Conservation (phyloP, 2,329 filamentous ascomycete genomes). For the Tothia fuscella region DNA sequence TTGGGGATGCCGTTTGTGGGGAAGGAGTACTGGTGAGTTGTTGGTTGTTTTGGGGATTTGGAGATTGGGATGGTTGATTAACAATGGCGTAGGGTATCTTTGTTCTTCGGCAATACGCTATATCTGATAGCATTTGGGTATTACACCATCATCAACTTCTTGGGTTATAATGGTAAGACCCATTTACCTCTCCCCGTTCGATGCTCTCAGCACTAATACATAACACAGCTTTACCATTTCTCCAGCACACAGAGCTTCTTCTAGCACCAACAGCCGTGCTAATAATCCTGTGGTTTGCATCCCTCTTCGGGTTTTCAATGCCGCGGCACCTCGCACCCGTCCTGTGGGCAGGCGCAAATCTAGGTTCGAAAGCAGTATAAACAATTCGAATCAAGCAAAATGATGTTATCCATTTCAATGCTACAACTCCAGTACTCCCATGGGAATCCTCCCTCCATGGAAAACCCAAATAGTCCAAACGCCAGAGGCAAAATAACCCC, state of each 20-base stretch:
- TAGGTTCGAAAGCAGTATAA: slow-evolving; percentile 31
- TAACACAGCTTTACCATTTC: slow-evolving; percentile 47
- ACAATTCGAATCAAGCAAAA: background rate
- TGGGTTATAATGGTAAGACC: slow-evolving; percentile 49
- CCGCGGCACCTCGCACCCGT: slow-evolving; percentile 39
- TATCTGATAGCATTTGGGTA: slow-evolving; percentile 55
- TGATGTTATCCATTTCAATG: background rate
- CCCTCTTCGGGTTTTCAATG: slow-evolving; percentile 39
- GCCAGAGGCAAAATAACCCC: no score
- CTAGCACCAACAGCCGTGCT: slow-evolving; percentile 50
- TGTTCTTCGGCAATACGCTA: slow-evolving; percentile 52
- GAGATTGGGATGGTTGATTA: slow-evolving; percentile 40
- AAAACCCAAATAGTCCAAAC: no score
- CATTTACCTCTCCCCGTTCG: background rate
- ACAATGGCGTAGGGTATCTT: slow-evolving; percentile 31
- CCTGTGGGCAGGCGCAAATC: slow-evolving; percentile 35
- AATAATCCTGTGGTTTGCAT: slow-evolving; percentile 45
- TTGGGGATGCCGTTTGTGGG: slow-evolving; percentile 51
- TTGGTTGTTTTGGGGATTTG: slow-evolving; percentile 32
- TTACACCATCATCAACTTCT: slow-evolving; percentile 56
- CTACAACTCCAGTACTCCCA: no score
- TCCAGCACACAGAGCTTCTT: slow-evolving; percentile 55
- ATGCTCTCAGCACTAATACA: slow-evolving; percentile 12
- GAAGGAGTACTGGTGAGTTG: slow-evolving; percentile 41
- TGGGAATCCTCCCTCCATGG: no score